These are phyloP conservation scores for Aciculosporium take DNA, from an alignment of 2,329 filamentous ascomycete genomes.

Conservation along the genomic window DNA sequence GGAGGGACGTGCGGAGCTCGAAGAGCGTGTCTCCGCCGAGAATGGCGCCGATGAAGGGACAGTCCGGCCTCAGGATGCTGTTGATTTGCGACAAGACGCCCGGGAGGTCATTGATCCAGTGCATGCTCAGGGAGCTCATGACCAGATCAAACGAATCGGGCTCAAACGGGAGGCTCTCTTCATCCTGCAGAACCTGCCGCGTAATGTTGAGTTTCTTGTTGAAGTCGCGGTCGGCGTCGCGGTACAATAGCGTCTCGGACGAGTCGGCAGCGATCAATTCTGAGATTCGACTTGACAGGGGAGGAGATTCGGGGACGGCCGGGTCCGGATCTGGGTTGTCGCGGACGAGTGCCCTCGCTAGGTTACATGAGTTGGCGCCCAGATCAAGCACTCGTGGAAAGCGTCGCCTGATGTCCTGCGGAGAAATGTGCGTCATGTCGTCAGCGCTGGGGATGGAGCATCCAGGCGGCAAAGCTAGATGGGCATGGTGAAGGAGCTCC, in stretches of 20 bases:
- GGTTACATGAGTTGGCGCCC: constrained; percentile 89
- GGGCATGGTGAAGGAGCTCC: no score
- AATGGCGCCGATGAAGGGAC: constrained; percentile 90
- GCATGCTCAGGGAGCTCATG: constrained; percentile 74
- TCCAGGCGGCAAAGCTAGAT: no score
- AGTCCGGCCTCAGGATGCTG: constrained; percentile 73
- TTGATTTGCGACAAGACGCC: constrained; percentile 75
- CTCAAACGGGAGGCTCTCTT: constrained; percentile 63
- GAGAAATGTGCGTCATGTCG: neutral
- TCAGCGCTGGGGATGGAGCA: neutral
- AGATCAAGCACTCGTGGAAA: constrained; percentile 81
- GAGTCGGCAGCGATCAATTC: constrained; percentile 72
- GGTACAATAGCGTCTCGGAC: constrained; percentile 62
- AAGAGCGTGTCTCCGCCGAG: constrained; percentile 88
- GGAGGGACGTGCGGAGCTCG: constrained; percentile 82
- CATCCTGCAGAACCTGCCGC: constrained; percentile 59
- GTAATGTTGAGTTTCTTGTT: constrained; percentile 59
- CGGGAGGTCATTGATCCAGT: constrained; percentile 97
- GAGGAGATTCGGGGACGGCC: constrained; percentile 41
- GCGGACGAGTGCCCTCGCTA: constrained; percentile 66
- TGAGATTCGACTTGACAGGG: constrained; percentile 56
- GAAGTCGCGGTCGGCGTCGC: constrained; percentile 62
- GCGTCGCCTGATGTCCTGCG: constrained; percentile 76
- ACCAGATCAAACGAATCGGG: constrained; percentile 75
- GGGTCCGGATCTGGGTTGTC: constrained; percentile 50